phyloP scores from a whole-genome alignment of 2,329 filamentous ascomycete genomes.

The Hymenoscyphus fraxineus region DNA sequence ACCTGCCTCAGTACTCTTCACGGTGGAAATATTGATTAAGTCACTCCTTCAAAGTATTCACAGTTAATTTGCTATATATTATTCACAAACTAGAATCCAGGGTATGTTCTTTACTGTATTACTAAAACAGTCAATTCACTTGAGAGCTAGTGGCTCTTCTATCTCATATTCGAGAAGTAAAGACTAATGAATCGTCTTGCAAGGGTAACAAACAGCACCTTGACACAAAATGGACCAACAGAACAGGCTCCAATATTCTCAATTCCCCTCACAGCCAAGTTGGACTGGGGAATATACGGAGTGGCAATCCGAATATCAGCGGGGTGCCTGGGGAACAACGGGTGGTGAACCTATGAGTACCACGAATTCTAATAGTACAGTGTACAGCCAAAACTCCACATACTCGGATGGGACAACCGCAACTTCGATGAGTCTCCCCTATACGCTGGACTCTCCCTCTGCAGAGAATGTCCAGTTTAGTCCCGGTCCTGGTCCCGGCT shows the following conservation, averaged over 20 bases:
- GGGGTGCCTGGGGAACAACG: not conserved
- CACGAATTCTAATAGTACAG: constrained; percentile 2
- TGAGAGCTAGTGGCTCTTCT: constrained; percentile 3
- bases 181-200: constrained; percentile 15
- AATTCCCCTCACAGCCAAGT: constrained; percentile 5
- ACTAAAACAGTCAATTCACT: not conserved
- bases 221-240: constrained; percentile 9
- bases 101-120: constrained; percentile 1
- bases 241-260: not conserved
- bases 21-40: not conserved
- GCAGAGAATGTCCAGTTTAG: not conserved
- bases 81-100: not conserved
- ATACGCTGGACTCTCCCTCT: not conserved
- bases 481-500: not conserved
- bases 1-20: not conserved
- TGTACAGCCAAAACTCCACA: not conserved
- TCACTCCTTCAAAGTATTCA: constrained; percentile 5
- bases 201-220: constrained; percentile 18
- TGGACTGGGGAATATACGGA: not conserved
- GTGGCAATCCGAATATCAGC: not conserved
- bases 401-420: not conserved
- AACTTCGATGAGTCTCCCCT: not conserved
- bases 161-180: not conserved
- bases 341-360: constrained; percentile 3
- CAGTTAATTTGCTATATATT: not conserved